phyloP scores from a whole-genome alignment of 2,329 filamentous ascomycete species.

The Fusarium robinianum region DNA sequence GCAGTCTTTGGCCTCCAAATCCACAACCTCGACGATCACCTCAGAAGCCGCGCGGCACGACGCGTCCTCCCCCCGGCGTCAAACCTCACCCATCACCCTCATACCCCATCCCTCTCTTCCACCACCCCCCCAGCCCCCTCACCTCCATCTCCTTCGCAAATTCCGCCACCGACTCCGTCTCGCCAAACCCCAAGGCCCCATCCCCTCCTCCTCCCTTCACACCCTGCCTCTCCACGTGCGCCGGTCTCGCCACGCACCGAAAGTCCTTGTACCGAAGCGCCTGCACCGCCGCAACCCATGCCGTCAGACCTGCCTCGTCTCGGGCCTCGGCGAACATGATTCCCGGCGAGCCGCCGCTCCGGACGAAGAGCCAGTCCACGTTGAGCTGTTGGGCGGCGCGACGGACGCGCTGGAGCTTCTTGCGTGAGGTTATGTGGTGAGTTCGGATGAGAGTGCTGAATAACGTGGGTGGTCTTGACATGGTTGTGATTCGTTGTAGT shows the following conservation, averaged over 20 bases:
- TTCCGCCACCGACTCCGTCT: constrained; percentile 66
- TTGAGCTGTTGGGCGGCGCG: constrained; percentile 64
- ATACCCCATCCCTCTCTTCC: constrained; percentile 69
- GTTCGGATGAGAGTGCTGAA: constrained; percentile 66
- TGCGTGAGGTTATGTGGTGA: constrained; percentile 80
- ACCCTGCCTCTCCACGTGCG: constrained; percentile 8
- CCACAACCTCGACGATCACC: too few species aligned
- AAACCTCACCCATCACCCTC: constrained; percentile 15
- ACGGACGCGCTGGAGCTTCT: constrained; percentile 65
- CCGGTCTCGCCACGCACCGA: constrained; percentile 58
- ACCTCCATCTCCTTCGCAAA: constrained; percentile 66
- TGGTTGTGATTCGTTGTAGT: too few species aligned
- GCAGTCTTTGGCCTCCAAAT: too few species aligned
- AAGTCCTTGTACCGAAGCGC: constrained; percentile 74
- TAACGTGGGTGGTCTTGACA: constrained; percentile 25
- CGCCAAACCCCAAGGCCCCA: constrained; percentile 48
- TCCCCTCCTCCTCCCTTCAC: constrained; percentile 1
- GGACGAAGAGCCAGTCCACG: constrained; percentile 64
- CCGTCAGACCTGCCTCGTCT: constrained; percentile 56
- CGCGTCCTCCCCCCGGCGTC: constrained; percentile 2
- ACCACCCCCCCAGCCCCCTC: constrained; percentile 65
- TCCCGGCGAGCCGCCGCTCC: constrained; percentile 70
- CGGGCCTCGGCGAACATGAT: constrained; percentile 76
- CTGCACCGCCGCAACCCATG: constrained; percentile 69
- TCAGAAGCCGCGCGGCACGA: constrained; percentile 22